phyloP scores from a whole-genome alignment of 371 early-diverging fungal species.

The Mucor ambiguus region DNA sequence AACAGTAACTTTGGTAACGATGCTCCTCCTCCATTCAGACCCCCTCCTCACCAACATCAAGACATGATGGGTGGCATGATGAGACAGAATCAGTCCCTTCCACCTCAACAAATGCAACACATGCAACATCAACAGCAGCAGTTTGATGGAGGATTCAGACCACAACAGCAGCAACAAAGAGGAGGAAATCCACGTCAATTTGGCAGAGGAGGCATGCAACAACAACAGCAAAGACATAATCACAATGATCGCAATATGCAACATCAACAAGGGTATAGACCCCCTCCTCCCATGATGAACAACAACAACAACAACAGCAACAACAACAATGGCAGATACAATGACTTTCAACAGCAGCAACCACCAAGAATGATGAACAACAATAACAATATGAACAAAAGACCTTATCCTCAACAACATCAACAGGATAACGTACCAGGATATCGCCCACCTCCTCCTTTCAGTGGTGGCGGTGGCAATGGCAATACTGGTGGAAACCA shows the following conservation, averaged over 20 bases:
- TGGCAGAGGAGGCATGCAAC: constrained; percentile 11
- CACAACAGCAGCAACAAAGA: constrained; percentile 10
- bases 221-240: constrained; percentile 15
- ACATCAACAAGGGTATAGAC: constrained; percentile 18
- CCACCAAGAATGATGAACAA: constrained; percentile 11
- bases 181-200: not conserved
- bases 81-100: constrained; percentile 2
- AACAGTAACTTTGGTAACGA: constrained; percentile 6
- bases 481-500: not conserved
- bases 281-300: constrained; percentile 26
- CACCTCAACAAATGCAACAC: not conserved
- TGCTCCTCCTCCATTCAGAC: constrained; percentile 27
- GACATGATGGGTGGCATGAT: constrained; percentile 17
- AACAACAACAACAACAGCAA: not conserved
- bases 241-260: constrained; percentile 10
- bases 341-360: constrained; percentile 1
- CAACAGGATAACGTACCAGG: constrained; percentile 11
- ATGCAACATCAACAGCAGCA: constrained; percentile 13
- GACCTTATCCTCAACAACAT: constrained; percentile 15
- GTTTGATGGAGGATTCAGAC: constrained; percentile 12
- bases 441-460: constrained; percentile 33
- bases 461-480: not conserved
- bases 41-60: constrained; percentile 20
- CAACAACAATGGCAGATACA: not conserved
- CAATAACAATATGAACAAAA: constrained; percentile 18